Percentiles rank a stretch among this genome's conserved stretches.
Conservation (phyloP, 2,329 filamentous ascomycete species). For the Diaporthe citrichinensis region DNA sequence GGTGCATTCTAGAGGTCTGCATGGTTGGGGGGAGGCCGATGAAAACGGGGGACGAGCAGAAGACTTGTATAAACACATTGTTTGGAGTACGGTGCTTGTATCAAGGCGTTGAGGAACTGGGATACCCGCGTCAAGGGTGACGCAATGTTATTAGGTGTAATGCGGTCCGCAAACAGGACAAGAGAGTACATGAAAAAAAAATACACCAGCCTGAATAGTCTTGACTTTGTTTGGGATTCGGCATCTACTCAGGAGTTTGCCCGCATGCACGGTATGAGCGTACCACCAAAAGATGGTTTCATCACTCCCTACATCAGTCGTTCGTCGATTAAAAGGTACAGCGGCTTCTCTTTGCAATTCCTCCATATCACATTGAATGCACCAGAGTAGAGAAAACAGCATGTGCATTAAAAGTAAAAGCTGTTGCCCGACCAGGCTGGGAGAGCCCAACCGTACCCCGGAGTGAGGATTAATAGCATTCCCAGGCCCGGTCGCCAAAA, state of each 20-base stretch:
- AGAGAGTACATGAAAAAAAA: not conserved
- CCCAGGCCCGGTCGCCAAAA: not conserved
- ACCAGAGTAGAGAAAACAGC: constrained; percentile 11
- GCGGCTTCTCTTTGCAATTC: too few relatives aligned
- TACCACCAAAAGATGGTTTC: not conserved
- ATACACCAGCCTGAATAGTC: not conserved
- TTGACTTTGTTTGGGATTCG: not conserved
- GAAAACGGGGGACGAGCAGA: not conserved
- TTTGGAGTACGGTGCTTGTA: constrained; percentile 32
- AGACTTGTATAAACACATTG: constrained; percentile 36
- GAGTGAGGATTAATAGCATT: not conserved
- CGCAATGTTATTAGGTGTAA: not conserved
- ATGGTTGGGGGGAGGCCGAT: not conserved
- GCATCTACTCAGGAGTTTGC: not conserved
- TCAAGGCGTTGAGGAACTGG: constrained; percentile 11
- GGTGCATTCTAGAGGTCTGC: constrained; percentile 6
- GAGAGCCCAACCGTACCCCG: not conserved
- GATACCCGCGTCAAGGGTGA: constrained; percentile 35
- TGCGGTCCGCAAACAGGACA: not conserved
- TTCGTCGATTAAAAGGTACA: not conserved
- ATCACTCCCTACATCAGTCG: not conserved
- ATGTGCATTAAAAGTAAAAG: not conserved
- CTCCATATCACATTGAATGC: not conserved
- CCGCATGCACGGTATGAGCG: not conserved
- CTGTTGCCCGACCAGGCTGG: not conserved